Evolutionary conservation across 352 stramenopile species (phyloP).

Genomic region (Phytophthora citrophthora): DNA sequence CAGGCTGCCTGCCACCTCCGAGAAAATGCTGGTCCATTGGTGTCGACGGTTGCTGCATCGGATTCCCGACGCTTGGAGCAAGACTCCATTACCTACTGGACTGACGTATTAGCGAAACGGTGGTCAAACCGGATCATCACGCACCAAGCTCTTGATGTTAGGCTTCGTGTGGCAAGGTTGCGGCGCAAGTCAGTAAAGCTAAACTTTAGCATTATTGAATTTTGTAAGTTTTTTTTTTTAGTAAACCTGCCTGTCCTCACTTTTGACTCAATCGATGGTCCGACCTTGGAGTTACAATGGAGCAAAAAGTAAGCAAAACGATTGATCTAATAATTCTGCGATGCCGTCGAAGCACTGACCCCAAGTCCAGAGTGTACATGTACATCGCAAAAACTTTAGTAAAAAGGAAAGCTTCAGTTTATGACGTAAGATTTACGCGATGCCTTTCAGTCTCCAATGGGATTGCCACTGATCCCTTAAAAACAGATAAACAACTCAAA

Average conservation of each 20-base stretch:
- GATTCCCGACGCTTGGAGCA: conserved; percentile 14
- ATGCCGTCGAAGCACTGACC: conserved; percentile 5
- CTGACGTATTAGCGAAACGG: conserved; percentile 18
- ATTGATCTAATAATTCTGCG: conserved; percentile 10
- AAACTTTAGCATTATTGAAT: too few species aligned
- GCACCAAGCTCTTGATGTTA: not conserved
- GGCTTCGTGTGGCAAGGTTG: too few species aligned
- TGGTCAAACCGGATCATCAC: conserved; percentile 1
- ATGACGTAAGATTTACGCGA: conserved; percentile 11
- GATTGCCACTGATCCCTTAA: conserved; percentile 21
- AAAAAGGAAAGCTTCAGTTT: conserved; percentile 1
- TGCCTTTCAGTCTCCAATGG: conserved; percentile 10
- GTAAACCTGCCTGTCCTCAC: too few species aligned
- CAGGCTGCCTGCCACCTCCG: conserved; percentile 5
- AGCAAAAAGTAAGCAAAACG: too few species aligned
- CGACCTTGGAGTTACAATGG: conserved; percentile 4
- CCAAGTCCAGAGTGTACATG: not conserved
- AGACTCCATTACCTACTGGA: conserved; percentile 17
- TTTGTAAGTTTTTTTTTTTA: too few species aligned
- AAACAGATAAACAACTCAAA: conserved; percentile 15
- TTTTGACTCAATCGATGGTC: too few species aligned
- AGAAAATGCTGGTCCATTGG: conserved; percentile 1
- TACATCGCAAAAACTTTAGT: not conserved
- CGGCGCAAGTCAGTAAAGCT: too few species aligned
- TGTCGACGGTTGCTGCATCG: conserved; percentile 15